phyloP scores from a whole-genome alignment of 495 filamentous ascomycete genomes.

The Darksidea phi region DNA sequence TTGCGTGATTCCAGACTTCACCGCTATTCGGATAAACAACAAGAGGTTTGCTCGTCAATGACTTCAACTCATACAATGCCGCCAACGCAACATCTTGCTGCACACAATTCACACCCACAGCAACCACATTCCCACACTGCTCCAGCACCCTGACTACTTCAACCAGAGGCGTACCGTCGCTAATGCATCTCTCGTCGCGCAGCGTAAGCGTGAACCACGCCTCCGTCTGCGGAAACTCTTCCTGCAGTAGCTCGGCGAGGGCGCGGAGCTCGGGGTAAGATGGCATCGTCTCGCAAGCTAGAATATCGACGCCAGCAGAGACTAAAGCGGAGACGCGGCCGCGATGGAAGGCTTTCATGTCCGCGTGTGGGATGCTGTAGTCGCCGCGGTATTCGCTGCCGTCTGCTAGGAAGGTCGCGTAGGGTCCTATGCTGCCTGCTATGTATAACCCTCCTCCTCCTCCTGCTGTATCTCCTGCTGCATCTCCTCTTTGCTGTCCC shows the following conservation, averaged over 20 bases:
- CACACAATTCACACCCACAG: slow-evolving; percentile 42
- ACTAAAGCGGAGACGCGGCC: slow-evolving; percentile 37
- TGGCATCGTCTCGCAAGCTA: slow-evolving; percentile 43
- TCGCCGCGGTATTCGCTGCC: slow-evolving; percentile 42
- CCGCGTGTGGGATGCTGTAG: slow-evolving; percentile 24
- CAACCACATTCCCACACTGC: slow-evolving; percentile 26
- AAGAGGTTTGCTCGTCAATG: slow-evolving; percentile 25
- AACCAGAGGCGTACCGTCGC: slow-evolving; percentile 35
- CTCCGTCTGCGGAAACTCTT: slow-evolving; percentile 33
- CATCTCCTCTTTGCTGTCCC: background rate
- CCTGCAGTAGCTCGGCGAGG: slow-evolving; percentile 26
- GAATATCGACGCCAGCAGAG: slow-evolving; percentile 37
- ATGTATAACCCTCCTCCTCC: slow-evolving; percentile 26
- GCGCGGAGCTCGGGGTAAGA: slow-evolving; percentile 33
- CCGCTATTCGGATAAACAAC: slow-evolving; percentile 44
- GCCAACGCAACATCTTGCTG: slow-evolving; percentile 12
- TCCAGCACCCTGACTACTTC: slow-evolving; percentile 11
- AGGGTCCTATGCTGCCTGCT: slow-evolving; percentile 41
- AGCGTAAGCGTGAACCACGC: slow-evolving; percentile 39
- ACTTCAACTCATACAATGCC: slow-evolving; percentile 25
- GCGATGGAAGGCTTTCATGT: slow-evolving; percentile 39
- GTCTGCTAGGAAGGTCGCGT: slow-evolving; percentile 42
- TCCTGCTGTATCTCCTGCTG: background rate
- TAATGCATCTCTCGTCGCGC: slow-evolving; percentile 25
- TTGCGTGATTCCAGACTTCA: slow-evolving; percentile 37